These are phyloP conservation scores for Candida glucosophila DNA, from an alignment of 1,139 yeast species.

Conservation along the genomic window DNA sequence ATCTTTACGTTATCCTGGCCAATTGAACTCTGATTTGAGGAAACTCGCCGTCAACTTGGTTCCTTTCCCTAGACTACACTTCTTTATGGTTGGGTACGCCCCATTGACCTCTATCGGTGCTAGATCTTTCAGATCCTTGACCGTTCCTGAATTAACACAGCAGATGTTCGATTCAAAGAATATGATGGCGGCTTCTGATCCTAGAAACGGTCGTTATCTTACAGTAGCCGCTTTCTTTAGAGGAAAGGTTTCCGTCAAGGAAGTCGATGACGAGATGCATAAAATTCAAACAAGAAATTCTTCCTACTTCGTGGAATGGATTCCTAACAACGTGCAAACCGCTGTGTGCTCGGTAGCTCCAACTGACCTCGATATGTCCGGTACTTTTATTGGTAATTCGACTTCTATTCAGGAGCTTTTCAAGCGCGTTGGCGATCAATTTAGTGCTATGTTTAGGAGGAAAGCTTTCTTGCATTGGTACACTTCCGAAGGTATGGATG, in stretches of 20 bases:
- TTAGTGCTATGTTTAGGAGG: slow-evolving; percentile 86
- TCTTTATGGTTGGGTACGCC: slow-evolving; percentile 92
- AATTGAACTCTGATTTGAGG: slow-evolving; percentile 83
- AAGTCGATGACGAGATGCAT: slow-evolving; percentile 89
- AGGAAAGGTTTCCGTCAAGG: slow-evolving; percentile 86
- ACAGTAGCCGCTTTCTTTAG: slow-evolving; percentile 94
- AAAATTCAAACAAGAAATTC: slow-evolving; percentile 77
- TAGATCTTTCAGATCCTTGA: slow-evolving; percentile 71
- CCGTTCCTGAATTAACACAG: slow-evolving; percentile 87
- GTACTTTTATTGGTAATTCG: slow-evolving; percentile 87
- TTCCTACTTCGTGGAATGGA: slow-evolving; percentile 88
- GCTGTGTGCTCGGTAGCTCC: slow-evolving; percentile 91
- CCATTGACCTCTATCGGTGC: slow-evolving; percentile 78
- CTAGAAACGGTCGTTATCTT: slow-evolving; percentile 81
- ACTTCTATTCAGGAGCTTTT: slow-evolving; percentile 88
- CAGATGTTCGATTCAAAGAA: slow-evolving; percentile 87
- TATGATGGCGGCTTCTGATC: slow-evolving; percentile 95
- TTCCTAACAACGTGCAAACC: slow-evolving; percentile 92
- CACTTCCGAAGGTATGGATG: slow-evolving; percentile 93
- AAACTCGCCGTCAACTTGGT: slow-evolving; percentile 88
- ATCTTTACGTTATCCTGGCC: slow-evolving; percentile 89
- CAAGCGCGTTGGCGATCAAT: slow-evolving; percentile 84
- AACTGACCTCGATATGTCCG: slow-evolving; percentile 76
- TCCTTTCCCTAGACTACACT: slow-evolving; percentile 91
- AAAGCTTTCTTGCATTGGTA: slow-evolving; percentile 96